Evolutionary conservation across 768 basidiomycete genomes (phyloP), one percentile per base, ranked within the genome.

Genomic region (Lactarius sp.): DNA sequence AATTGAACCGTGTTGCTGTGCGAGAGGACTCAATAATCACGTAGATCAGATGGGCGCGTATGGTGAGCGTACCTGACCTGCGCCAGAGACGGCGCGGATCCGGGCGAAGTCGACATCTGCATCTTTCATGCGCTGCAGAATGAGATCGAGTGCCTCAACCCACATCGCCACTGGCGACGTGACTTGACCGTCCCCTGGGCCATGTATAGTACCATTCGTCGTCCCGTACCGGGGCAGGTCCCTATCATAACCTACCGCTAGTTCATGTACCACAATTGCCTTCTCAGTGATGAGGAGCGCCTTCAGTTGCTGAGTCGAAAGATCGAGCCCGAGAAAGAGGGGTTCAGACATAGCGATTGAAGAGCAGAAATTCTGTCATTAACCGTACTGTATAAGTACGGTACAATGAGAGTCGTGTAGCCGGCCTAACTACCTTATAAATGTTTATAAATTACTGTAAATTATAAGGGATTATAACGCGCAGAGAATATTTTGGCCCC

Each of bases 231-330:
- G 75, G 0, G 90, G 84, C 18, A 96, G 76, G 71, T 96, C 92
- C 46, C 79, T 79, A 74, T 92, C 89, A 70, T 92, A 96, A 71
- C 90, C 81, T 18, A 94, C 86, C 2, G 86, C 79, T 12, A 81
- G 79, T 72, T 93, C 87, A 68, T 87, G 81, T 0, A 90, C 77
- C 61, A 90, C 77, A 20, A 78, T 73, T 18, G 79, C 79, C 61
- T 84, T 79, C 46, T 84, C 77, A 22, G 81, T 74, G 59, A 89
- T 81, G 54, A 93, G 70, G 46, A 91, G 81, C 0, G 86, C 90
- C 74, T 95, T 91, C 59, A 92, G 79, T 67, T 87, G 85, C 71
- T 96, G 93, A 0, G 92, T 94, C 2, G 90, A 92, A 44, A 93
- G 81, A 74, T 94, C 92, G 59, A 94, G 81, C 14, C 92, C 92